Percentiles rank a stretch among this genome's conserved stretches.
Conservation (phyloP, 345 rosid species). For the Combretum micranthum region DNA sequence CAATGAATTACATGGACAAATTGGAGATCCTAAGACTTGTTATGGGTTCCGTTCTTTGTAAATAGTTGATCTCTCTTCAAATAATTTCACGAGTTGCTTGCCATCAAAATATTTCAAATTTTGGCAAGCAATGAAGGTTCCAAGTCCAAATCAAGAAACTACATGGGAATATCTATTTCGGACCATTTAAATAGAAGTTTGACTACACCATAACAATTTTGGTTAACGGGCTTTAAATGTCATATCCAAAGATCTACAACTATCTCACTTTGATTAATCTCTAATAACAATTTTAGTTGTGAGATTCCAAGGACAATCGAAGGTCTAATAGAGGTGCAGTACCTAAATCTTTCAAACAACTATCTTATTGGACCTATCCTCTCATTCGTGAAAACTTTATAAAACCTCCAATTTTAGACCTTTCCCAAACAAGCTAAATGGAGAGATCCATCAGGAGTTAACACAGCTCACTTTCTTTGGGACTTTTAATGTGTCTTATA, state of each 20-base stretch:
- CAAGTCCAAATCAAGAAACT: background rate
- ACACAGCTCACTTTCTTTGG: too few species aligned
- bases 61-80: constrained; percentile 8
- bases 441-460: too few species aligned
- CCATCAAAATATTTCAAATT: constrained; percentile 1
- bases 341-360: too few species aligned
- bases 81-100: background rate
- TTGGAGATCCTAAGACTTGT: background rate
- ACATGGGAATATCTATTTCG: background rate
- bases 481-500: too few species aligned
- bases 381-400: too few species aligned
- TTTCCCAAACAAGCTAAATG: too few species aligned
- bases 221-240: constrained; percentile 3
- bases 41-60: constrained; percentile 4
- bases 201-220: constrained; percentile 6
- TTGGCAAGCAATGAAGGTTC: constrained; percentile 6
- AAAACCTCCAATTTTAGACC: too few species aligned
- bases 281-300: background rate
- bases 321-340: too few species aligned
- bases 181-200: background rate
- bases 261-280: constrained; percentile 7
- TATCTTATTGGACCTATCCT: too few species aligned
- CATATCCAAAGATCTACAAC: constrained; percentile 4
- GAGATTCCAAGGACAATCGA: too few species aligned
- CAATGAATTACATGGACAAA: constrained; percentile 7